Percentiles rank a stretch among this genome's conserved stretches.
phyloP scores from a whole-genome alignment of 495 filamentous ascomycete genomes.

The Lindgomyces ingoldianus region DNA sequence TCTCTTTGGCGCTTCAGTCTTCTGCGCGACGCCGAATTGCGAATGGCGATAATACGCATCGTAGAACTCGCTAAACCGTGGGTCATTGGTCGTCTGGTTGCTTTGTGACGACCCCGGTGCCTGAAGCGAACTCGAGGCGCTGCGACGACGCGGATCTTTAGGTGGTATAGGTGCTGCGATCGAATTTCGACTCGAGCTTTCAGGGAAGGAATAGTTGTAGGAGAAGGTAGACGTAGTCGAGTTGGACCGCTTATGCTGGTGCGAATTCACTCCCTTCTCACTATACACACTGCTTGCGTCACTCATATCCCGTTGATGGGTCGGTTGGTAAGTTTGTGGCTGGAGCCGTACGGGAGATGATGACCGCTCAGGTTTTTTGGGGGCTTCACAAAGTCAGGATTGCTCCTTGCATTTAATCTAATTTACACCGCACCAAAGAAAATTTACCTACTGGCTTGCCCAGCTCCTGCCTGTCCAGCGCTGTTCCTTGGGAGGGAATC shows the following conservation, averaged over 20 bases:
- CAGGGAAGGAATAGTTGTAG: constrained; percentile 29
- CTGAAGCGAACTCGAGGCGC: constrained; percentile 16
- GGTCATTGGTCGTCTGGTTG: constrained; percentile 11
- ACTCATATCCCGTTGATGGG: constrained; percentile 28
- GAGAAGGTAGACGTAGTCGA: constrained; percentile 11
- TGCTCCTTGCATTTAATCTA: not conserved
- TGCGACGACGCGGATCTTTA: not conserved
- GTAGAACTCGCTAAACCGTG: constrained; percentile 37
- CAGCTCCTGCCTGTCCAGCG: not conserved
- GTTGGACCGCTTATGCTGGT: constrained; percentile 5
- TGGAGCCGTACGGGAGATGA: constrained; percentile 18
- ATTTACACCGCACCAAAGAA: constrained; percentile 14
- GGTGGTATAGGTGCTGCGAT: not conserved
- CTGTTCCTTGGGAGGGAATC: not conserved
- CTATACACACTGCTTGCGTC: constrained; percentile 35
- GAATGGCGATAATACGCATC: constrained; percentile 38
- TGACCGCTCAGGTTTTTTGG: not conserved
- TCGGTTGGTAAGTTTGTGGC: constrained; percentile 27
- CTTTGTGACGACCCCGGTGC: constrained; percentile 6
- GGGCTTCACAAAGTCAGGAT: constrained; percentile 28
- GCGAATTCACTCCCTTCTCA: constrained; percentile 8
- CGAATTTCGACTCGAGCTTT: constrained; percentile 21
- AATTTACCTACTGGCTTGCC: constrained; percentile 31
- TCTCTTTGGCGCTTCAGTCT: constrained; percentile 11
- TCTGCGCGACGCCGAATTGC: constrained; percentile 7